These are phyloP conservation scores for Prosopis cineraria DNA, from an alignment of 306 rosid genomes.

Conservation along the genomic window DNA sequence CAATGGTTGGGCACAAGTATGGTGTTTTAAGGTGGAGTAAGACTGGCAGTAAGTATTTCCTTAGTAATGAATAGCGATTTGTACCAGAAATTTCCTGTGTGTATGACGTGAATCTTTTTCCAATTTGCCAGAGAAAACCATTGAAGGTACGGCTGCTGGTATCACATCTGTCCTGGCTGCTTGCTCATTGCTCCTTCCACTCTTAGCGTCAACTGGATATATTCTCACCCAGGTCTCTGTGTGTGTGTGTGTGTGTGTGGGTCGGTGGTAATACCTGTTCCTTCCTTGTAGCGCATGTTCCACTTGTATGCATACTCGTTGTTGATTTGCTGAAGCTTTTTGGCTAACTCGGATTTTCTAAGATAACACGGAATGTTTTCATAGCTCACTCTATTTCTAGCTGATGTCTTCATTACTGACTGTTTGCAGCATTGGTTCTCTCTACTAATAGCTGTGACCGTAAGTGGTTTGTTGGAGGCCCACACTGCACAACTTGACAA, in stretches of 20 bases:
- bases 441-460: constrained; percentile 76
- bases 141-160: constrained; percentile 99
- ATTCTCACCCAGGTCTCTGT: constrained; percentile 73
- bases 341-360: not conserved
- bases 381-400: constrained; percentile 12
- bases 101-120: constrained; percentile 28
- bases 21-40: constrained; percentile 97
- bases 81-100: constrained; percentile 25
- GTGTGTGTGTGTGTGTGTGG: not conserved
- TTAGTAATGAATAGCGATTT: constrained; percentile 21
- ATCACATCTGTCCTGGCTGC: constrained; percentile 91
- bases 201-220: constrained; percentile 88
- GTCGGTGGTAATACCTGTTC: not conserved
- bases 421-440: constrained; percentile 87
- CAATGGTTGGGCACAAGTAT: constrained; percentile 94
- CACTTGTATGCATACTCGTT: not conserved
- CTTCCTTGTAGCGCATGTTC: too few species aligned
- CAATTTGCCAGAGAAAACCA: constrained; percentile 79
- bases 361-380: not conserved
- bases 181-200: constrained; percentile 86
- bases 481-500: constrained; percentile 96
- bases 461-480: constrained; percentile 95
- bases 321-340: not conserved
- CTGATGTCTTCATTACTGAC: constrained; percentile 33
- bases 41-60: constrained; percentile 79